A percentile compares a stretch with the other conserved stretches of the same genome.
These are phyloP conservation scores for Prunus salicina DNA, from an alignment of 306 rosid genomes.

Conservation along the genomic window DNA sequence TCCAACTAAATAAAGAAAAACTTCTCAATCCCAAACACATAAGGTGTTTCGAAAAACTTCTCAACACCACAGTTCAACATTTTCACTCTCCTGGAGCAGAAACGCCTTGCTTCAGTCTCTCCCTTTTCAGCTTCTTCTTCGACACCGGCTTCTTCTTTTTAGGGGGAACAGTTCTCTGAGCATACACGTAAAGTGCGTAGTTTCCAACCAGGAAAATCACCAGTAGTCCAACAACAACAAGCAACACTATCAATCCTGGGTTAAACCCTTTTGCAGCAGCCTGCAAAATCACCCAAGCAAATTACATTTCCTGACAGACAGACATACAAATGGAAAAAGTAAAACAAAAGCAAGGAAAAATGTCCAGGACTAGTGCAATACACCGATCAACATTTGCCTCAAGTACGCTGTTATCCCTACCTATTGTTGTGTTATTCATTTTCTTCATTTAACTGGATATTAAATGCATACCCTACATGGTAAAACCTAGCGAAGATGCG, in stretches of 20 bases:
- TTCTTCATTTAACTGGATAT: neutral
- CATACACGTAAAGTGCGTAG: constrained; percentile 65
- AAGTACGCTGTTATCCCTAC: neutral
- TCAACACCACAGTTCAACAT: constrained; percentile 29
- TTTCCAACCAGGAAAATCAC: constrained; percentile 74
- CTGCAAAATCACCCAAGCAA: constrained; percentile 28
- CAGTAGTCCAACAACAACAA: constrained; percentile 70
- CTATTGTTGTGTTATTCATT: neutral
- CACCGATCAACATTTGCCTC: neutral
- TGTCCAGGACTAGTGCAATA: neutral
- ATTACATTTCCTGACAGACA: constrained; percentile 7
- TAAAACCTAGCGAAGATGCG: neutral
- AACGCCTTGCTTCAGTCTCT: constrained; percentile 92
- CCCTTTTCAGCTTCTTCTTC: constrained; percentile 93
- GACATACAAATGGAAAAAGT: neutral
- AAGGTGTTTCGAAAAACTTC: constrained; percentile 3
- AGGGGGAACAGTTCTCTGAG: constrained; percentile 79
- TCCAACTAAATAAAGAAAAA: constrained; percentile 4
- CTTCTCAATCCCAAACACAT: constrained; percentile 25
- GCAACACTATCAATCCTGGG: constrained; percentile 79
- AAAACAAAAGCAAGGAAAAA: neutral
- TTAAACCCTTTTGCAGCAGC: constrained; percentile 71
- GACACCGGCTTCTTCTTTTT: constrained; percentile 89
- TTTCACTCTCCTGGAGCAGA: constrained; percentile 96
- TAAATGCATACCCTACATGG: neutral